phyloP scores from a whole-genome alignment of 768 basidiomycete genomes.

The Neoboletus magnificus region DNA sequence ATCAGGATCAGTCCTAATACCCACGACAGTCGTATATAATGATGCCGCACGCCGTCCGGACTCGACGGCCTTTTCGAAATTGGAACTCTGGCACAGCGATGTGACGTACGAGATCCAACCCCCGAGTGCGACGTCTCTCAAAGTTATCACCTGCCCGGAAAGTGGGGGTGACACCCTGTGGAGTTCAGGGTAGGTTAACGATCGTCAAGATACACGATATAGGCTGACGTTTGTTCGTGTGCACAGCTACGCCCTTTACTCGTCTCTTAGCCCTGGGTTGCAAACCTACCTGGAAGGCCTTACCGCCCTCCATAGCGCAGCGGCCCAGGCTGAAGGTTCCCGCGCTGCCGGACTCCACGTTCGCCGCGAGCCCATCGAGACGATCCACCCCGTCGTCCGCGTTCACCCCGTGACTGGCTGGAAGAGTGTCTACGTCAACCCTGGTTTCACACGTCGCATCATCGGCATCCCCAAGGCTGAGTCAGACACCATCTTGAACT shows the following conservation, averaged over 20 bases:
- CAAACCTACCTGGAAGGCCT: conserved; percentile 76
- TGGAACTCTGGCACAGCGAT: conserved; percentile 82
- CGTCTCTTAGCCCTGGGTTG: conserved; percentile 69
- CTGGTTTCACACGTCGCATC: conserved; percentile 79
- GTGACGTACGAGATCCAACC: conserved; percentile 80
- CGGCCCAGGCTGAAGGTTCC: conserved; percentile 73
- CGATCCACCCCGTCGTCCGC: conserved; percentile 76
- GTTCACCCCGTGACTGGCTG: conserved; percentile 83
- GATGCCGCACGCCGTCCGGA: conserved; percentile 63
- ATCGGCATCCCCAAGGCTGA: conserved; percentile 78
- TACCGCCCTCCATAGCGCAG: conserved; percentile 70
- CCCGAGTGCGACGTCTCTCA: conserved; percentile 76
- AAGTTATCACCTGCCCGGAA: conserved; percentile 66
- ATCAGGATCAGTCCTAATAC: conserved; percentile 3
- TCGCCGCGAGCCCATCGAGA: conserved; percentile 65
- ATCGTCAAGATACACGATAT: not conserved
- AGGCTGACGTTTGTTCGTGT: conserved; percentile 4
- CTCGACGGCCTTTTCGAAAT: conserved; percentile 60
- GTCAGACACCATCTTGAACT: conserved; percentile 66
- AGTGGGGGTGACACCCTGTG: conserved; percentile 78
- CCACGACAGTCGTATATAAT: conserved; percentile 61
- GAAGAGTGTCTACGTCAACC: conserved; percentile 83
- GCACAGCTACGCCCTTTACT: conserved; percentile 75
- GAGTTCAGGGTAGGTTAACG: conserved; percentile 63
- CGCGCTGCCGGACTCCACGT: conserved; percentile 67